Conservation (phyloP, 164 flowering plant genomes). For the Vitis rupestris region DNA sequence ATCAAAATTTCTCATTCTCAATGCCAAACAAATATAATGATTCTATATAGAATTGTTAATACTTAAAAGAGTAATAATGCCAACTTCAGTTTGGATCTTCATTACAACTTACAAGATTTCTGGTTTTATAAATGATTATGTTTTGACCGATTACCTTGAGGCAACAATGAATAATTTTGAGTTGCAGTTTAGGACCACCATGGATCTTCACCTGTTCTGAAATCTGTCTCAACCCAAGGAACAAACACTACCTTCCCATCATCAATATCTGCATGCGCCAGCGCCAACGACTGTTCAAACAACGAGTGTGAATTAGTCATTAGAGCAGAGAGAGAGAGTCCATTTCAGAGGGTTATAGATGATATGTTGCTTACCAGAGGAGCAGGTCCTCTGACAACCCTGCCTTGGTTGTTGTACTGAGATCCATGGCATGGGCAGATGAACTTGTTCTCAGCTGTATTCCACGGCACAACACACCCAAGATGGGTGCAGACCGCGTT, state of each 20-base stretch:
- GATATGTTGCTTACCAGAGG: constrained; percentile 65
- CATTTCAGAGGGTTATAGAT: not conserved
- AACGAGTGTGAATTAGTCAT: not conserved
- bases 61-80: too few species aligned
- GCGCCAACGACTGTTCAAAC: constrained; percentile 71
- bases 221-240: constrained; percentile 94
- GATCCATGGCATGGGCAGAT: constrained; percentile 98
- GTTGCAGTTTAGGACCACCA: constrained; percentile 69
- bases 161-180: not conserved
- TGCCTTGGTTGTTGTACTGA: constrained; percentile 89
- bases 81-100: too few species aligned
- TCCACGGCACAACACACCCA: constrained; percentile 94
- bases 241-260: constrained; percentile 87
- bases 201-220: constrained; percentile 92
- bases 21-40: too few species aligned
- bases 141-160: too few species aligned
- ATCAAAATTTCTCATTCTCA: too few species aligned
- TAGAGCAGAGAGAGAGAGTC: not conserved
- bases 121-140: too few species aligned
- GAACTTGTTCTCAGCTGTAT: constrained; percentile 77
- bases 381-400: constrained; percentile 90
- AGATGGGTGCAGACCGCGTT: constrained; percentile 96
- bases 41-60: too few species aligned
- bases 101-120: too few species aligned
- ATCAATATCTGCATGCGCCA: constrained; percentile 79